These are phyloP conservation scores for Aleurites moluccanus DNA, from an alignment of 441 rosid genomes.

Conservation along the genomic window DNA sequence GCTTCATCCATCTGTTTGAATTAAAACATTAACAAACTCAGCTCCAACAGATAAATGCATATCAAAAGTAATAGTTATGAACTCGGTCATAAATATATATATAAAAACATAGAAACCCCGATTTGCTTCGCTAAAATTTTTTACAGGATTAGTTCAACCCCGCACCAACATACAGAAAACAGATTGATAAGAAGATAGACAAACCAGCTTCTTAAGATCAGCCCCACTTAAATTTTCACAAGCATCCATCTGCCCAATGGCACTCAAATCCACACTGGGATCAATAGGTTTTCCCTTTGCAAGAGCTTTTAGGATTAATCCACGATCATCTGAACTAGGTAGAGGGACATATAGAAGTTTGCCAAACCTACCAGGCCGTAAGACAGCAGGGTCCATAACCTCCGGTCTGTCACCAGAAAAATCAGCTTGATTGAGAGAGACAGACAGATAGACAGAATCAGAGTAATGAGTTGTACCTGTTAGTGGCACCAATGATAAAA, in stretches of 20 bases:
- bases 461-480: slow-evolving; percentile 44
- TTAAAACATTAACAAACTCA: background rate
- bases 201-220: slow-evolving; percentile 57
- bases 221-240: slow-evolving; percentile 89
- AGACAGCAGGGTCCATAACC: slow-evolving; percentile 78
- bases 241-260: slow-evolving; percentile 57
- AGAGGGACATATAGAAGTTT: slow-evolving; percentile 81
- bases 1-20: slow-evolving; percentile 71
- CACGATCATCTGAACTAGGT: slow-evolving; percentile 75
- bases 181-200: slow-evolving; percentile 15
- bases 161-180: background rate
- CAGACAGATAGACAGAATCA: background rate
- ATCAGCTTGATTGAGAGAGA: slow-evolving; percentile 1
- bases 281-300: slow-evolving; percentile 83
- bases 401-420: slow-evolving; percentile 58
- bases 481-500: slow-evolving; percentile 91
- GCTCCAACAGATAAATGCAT: background rate
- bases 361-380: slow-evolving; percentile 96
- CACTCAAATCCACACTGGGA: slow-evolving; percentile 61
- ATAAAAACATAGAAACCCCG: slow-evolving; percentile 40
- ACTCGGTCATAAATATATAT: no score
- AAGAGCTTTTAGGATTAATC: slow-evolving; percentile 75
- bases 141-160: background rate
- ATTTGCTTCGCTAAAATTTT: background rate
- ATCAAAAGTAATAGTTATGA: background rate